Percentiles rank a stretch among this genome's conserved stretches.
These are phyloP conservation scores for Corylus avellana DNA, from an alignment of 306 rosid genomes.

Conservation along the genomic window DNA sequence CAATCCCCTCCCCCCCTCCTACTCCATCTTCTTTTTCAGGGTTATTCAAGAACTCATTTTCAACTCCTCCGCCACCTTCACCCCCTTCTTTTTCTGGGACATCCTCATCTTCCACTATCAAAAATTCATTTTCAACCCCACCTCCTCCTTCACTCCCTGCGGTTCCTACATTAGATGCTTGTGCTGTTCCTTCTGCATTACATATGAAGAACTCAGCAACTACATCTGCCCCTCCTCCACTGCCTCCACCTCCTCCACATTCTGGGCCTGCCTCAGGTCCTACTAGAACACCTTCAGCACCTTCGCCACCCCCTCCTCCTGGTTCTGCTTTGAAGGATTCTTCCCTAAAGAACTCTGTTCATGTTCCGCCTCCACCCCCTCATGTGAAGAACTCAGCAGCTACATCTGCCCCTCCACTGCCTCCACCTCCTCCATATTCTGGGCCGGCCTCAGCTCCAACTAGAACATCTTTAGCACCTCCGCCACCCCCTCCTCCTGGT, in stretches of 20 bases:
- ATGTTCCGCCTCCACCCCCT: constrained; percentile 74
- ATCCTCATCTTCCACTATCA: constrained; percentile 30
- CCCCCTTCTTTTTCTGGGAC: constrained; percentile 27
- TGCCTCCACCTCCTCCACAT: constrained; percentile 63
- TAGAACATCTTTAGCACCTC: constrained; percentile 42
- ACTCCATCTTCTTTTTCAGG: constrained; percentile 28
- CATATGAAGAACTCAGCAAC: constrained; percentile 13
- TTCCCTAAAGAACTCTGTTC: constrained; percentile 24
- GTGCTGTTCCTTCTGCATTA: constrained; percentile 6
- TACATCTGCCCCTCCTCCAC: constrained; percentile 41
- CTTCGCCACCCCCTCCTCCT: constrained; percentile 70
- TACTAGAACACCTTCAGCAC: constrained; percentile 35
- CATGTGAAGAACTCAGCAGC: constrained; percentile 14
- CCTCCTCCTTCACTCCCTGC: constrained; percentile 35
- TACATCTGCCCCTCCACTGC: constrained; percentile 41
- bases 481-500: constrained; percentile 66
- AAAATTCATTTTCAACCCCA: constrained; percentile 26
- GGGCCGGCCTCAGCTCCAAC: constrained; percentile 33
- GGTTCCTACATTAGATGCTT: constrained; percentile 14
- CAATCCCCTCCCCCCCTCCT: background rate
- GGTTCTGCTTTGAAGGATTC: constrained; percentile 35
- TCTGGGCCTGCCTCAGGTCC: constrained; percentile 35
- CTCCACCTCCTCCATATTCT: constrained; percentile 61
- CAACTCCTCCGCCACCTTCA: constrained; percentile 32
- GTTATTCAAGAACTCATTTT: constrained; percentile 15